Evolutionary conservation across 768 basidiomycete genomes (phyloP).

Genomic region (Sarcomyxa edulis): DNA sequence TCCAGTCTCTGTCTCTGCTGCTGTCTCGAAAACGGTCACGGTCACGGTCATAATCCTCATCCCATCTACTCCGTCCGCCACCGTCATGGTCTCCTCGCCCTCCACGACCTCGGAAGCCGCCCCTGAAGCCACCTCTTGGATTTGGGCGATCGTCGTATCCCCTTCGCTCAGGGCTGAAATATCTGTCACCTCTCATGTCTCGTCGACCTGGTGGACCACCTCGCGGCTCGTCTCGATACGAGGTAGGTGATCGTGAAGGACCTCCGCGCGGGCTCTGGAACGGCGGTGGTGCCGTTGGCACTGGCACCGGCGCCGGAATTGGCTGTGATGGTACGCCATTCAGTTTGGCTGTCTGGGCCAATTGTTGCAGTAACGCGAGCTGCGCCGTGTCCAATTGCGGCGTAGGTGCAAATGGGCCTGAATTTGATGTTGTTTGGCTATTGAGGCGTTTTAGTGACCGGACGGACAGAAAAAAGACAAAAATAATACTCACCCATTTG

Average conservation of each 20-base stretch:
- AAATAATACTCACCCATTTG: conserved; percentile 31
- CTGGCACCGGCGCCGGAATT: conserved; percentile 18
- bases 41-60: too few relatives aligned
- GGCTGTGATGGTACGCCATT: conserved; percentile 24
- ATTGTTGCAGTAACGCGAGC: conserved; percentile 71
- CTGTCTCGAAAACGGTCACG: conserved; percentile 51
- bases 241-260: conserved; percentile 27
- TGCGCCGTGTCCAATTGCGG: conserved; percentile 47
- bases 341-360: conserved; percentile 56
- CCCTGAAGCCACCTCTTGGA: conserved; percentile 49
- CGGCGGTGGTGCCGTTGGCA: conserved; percentile 26
- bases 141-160: conserved; percentile 41
- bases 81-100: conserved; percentile 26
- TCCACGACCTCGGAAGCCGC: conserved; percentile 55
- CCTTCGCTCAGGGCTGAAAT: conserved; percentile 45
- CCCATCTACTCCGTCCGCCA: conserved; percentile 45
- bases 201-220: conserved; percentile 30
- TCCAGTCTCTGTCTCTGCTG: conserved; percentile 38
- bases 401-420: conserved; percentile 23
- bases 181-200: conserved; percentile 40
- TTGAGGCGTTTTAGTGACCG: too few relatives aligned
- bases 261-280: conserved; percentile 16
- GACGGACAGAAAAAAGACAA: conserved; percentile 5
- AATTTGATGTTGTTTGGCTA: conserved; percentile 66
- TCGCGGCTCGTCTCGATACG: conserved; percentile 42